These are phyloP conservation scores for Micractinium sp. DNA, from an alignment of 139 green algal genomes.

Conservation along the genomic window DNA sequence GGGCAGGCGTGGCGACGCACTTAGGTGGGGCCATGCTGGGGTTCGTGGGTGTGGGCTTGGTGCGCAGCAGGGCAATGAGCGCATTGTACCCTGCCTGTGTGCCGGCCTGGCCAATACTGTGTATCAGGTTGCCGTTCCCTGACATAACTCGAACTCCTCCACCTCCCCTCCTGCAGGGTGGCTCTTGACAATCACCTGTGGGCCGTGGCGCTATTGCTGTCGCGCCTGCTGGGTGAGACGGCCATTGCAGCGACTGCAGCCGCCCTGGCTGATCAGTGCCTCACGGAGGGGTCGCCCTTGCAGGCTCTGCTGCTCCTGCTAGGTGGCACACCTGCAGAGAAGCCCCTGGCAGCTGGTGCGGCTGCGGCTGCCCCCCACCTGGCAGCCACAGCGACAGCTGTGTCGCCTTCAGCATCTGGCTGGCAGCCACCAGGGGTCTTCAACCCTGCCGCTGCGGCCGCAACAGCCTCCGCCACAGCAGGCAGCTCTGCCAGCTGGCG, in stretches of 20 bases:
- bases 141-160: too few species aligned
- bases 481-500: constrained; percentile 62
- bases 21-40: constrained; percentile 33
- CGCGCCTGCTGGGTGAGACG: constrained; percentile 39
- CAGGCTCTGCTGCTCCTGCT: constrained; percentile 72
- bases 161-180: constrained; percentile 4
- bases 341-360: constrained; percentile 38
- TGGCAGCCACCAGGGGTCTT: neutral
- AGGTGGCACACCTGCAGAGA: constrained; percentile 51
- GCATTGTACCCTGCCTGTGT: neutral
- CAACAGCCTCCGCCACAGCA: neutral
- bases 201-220: constrained; percentile 75
- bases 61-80: neutral
- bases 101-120: too few species aligned
- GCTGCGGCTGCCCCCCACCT: neutral
- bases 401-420: neutral
- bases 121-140: too few species aligned
- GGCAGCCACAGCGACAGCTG: neutral
- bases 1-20: constrained; percentile 56
- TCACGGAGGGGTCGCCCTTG: constrained; percentile 64
- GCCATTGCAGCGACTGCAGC: constrained; percentile 45
- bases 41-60: neutral
- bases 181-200: constrained; percentile 63
- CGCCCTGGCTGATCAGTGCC: constrained; percentile 47
- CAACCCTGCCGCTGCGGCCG: neutral